Evolutionary conservation across 805 yeast genomes (phyloP), one percentile per base, ranked within the genome.

Genomic region (Saturnispora galanensis): DNA sequence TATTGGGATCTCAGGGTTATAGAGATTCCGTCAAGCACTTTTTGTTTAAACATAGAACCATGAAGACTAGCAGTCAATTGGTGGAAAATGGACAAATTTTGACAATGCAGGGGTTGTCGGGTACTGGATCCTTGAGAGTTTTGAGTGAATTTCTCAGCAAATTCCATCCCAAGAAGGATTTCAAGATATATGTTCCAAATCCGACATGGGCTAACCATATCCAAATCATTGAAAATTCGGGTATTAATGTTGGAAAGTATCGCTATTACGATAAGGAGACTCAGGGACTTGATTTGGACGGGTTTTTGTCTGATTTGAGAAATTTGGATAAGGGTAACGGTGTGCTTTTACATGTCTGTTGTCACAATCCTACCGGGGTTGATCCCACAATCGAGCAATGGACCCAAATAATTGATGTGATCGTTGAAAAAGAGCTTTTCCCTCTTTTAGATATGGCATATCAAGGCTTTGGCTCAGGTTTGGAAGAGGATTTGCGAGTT

Each of bases 361-460:
- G 96, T 57, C 97, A 89, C 69, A 90, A 89, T 70, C 97, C 97
- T 45, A 90, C 97, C 15, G 97, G 97, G 52, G 79, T 89, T 62
- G 97, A 89, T 61, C 93, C 95, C 49, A 77, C 86, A 13, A 64
- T 67, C 26, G 84, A 77, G 51, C 86, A 89, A 60, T 88, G 96
- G 96, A 70, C 74, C 49, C 65, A 73, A 61, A 84, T 90, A 34
- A 70, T 84, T 55, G 77, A 80, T 40, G 76, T 81, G 31, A 60
- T 84, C 35, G 66, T 74, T 54, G 62, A 69, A 40, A 75, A 76
- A 60, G 67, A 73, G 37, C 74, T 85, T 56, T 74, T 84, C 63
- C 95, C 95, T 35, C 70, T 90, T 59, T 77, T 89, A 50, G 97
- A 89, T 68, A 79, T 83, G 79, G 97, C 97, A 2, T 89, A 89